phyloP scores from a whole-genome alignment of 2,329 filamentous ascomycete species.

The Fusarium hostae region DNA sequence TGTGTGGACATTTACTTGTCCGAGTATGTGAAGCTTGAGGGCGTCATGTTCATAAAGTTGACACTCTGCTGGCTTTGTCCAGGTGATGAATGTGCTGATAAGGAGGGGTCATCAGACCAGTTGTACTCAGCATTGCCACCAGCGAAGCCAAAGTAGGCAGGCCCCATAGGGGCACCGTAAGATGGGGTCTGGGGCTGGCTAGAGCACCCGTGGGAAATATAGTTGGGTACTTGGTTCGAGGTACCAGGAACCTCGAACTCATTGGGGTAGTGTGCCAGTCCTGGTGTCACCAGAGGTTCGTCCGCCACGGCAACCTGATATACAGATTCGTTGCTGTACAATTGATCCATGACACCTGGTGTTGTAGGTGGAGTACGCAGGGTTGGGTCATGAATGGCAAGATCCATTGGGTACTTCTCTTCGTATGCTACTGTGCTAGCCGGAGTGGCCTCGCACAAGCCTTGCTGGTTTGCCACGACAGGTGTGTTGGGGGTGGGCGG shows the following conservation, averaged over 20 bases:
- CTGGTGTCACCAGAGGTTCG: slow-evolving; percentile 61
- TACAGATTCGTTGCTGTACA: slow-evolving; percentile 54
- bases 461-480: slow-evolving; percentile 52
- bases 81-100: slow-evolving; percentile 50
- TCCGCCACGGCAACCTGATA: slow-evolving; percentile 56
- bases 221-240: slow-evolving; percentile 56
- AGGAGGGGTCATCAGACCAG: slow-evolving; percentile 60
- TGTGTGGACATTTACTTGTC: slow-evolving; percentile 27
- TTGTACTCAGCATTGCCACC: slow-evolving; percentile 60
- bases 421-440: slow-evolving; percentile 49
- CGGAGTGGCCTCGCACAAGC: slow-evolving; percentile 53
- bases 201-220: slow-evolving; percentile 53
- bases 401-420: slow-evolving; percentile 46
- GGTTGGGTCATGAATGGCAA: slow-evolving; percentile 54
- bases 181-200: slow-evolving; percentile 63
- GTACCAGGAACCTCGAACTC: slow-evolving; percentile 59
- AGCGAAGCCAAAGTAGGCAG: slow-evolving; percentile 54
- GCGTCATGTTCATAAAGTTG: slow-evolving; percentile 53
- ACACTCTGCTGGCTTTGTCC: slow-evolving; percentile 46
- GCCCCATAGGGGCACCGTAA: slow-evolving; percentile 56
- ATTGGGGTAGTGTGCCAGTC: slow-evolving; percentile 56
- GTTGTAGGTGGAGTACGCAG: slow-evolving; percentile 66
- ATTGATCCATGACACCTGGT: slow-evolving; percentile 58
- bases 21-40: slow-evolving; percentile 44
- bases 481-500: slow-evolving; percentile 64